Evolutionary conservation across 73 alveolate genomes (phyloP).

Genomic region (Paramecium sonneborni): DNA sequence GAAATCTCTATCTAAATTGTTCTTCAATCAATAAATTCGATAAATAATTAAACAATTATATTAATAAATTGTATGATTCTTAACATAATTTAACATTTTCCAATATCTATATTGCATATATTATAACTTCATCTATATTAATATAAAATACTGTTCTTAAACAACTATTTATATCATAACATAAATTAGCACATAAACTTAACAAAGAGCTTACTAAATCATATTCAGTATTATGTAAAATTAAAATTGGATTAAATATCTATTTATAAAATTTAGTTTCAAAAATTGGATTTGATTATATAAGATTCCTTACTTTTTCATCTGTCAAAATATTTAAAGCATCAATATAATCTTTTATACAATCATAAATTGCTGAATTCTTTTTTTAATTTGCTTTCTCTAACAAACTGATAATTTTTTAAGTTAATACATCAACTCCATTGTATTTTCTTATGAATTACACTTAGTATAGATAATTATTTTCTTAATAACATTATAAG

Average conservation of each 20-base stretch:
- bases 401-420: not conserved
- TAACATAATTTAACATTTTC: not conserved
- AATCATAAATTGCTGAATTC: not conserved
- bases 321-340: not conserved
- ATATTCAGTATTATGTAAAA: not conserved
- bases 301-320: not conserved
- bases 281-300: not conserved
- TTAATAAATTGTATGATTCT: not conserved
- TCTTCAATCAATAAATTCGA: not conserved
- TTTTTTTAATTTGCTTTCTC: not conserved
- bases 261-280: not conserved
- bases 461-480: not conserved
- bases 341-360: slow-evolving; percentile 26
- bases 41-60: not conserved
- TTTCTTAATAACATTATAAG: slow-evolving; percentile 4
- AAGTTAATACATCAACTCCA: not conserved
- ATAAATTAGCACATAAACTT: slow-evolving; percentile 10
- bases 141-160: not conserved
- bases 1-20: not conserved
- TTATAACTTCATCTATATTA: not conserved
- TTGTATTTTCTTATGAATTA: not conserved
- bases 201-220: not conserved
- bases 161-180: not conserved
- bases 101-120: not conserved
- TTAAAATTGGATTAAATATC: not conserved